A percentile compares a stretch with the other conserved stretches of the same genome.
phyloP scores from a whole-genome alignment of 225 moss, liverwort and hornwort species.

The Rhytidiadelphus loreus region DNA sequence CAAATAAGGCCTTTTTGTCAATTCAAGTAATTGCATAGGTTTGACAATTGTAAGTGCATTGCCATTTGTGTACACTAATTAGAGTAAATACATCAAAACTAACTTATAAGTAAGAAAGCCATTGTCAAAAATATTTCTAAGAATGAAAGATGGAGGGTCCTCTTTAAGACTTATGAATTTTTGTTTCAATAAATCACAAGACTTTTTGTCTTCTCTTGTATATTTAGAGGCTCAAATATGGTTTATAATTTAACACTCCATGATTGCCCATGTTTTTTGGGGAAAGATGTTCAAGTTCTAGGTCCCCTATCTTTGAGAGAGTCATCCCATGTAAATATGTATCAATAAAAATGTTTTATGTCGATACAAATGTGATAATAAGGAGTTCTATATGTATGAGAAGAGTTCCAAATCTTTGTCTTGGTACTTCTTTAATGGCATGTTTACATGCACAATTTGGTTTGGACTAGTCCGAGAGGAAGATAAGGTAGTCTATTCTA shows the following conservation, averaged over 20 bases:
- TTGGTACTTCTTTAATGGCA: background rate
- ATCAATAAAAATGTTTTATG: background rate
- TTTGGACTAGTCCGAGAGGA: accelerated
- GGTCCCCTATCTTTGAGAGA: accelerated
- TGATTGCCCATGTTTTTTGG: accelerated
- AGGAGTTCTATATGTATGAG: background rate
- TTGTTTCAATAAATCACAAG: background rate
- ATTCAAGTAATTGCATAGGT: background rate
- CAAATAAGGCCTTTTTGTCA: accelerated
- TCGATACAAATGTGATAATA: background rate
- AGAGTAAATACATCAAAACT: background rate
- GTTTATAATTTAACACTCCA: background rate
- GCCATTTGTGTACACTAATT: accelerated
- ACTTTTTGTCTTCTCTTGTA: background rate
- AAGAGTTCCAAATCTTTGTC: accelerated
- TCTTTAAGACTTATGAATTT: background rate
- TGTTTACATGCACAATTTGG: background rate
- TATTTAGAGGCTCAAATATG: background rate
- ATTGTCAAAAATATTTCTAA: background rate
- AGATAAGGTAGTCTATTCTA: no score
- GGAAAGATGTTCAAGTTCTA: background rate
- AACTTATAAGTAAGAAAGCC: background rate
- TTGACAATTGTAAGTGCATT: background rate
- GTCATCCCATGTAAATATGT: background rate
- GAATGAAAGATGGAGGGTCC: background rate